Evolutionary conservation across 768 basidiomycete species (phyloP), one percentile per base, ranked within the genome.

Genomic region (Boletus insuetus): DNA sequence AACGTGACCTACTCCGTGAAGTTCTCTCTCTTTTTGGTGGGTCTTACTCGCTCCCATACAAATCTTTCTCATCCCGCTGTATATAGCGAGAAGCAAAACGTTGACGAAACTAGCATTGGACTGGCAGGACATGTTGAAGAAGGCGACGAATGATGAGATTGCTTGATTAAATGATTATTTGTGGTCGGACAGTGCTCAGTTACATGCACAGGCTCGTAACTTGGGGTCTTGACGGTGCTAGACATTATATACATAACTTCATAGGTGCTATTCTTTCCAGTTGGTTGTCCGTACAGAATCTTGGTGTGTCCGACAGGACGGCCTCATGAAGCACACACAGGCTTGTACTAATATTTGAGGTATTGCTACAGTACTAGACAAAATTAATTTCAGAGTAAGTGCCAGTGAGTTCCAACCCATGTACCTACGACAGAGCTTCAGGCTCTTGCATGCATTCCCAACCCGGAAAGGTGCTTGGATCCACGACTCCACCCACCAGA

Each of bases 1-100:
- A 95, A 69, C 85, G 94, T 26, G 93, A 95, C 59, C 72, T 97
- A 38, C 73, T 95, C 38, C 85, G 82, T 54, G 93, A 96, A 44
- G 89, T 97, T 6, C 69, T 95, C 22, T 75, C 75, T 19, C 76
- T 89, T 22, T 92, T 95, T 63, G 88, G 92, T 94, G 61, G 54
- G 86, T 73, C 31, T 37, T 35, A n/a, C 14, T 11, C 34, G 51
- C 44, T 40, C 16, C 29, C 6, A 22, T 31, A 34, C 24, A 14
- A 24, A n/a, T 12, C n/a, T 44, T 44, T 24, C 58, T 64, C 58
- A 54, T 54, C 24, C 2, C 52, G 7, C 48, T 37, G 19, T 39
- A 11, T 16, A 22, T 60, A 94, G 93, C 81, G 29, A 79, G 82
- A 51, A 91, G 87, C 68, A 88, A 89, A 64, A 86, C 86, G 0